Evolutionary conservation across 768 basidiomycete genomes (phyloP), one percentile per base, ranked within the genome.

Genomic region (Pisolithus marmoratus): DNA sequence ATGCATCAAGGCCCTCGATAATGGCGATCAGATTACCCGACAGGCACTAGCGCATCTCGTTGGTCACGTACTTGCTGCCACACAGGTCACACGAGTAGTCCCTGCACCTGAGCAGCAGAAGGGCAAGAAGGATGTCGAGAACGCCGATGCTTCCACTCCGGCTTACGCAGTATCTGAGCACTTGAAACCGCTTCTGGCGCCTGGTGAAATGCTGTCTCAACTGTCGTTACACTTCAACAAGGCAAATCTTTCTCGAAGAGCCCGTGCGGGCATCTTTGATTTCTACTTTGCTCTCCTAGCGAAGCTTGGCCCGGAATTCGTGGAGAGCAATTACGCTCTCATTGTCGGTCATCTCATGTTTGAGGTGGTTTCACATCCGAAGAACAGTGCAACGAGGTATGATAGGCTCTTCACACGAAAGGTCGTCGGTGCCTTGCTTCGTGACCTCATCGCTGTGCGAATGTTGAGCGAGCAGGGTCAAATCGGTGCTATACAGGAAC

Each of bases 381-480:
- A 82, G 41, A 83, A 74, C 52, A 69, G 69, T 38, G 63, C 72
- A 6, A 78, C 81, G 7, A 77, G 87, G 56, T 87, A 91, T 62
- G 96, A 98, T 29, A 75, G 76, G 1, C 65, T 97, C 2, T 72
- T 87, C 8, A 74, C 85, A 3, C 76, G 92, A 29, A 84, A 82
- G 27, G 71, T 90, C 15, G 85, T 93, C 24, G 84, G 83, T 2
- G 78, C 92, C 29, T 60, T 98, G 11, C 69, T 97, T 26, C 76
- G 93, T 47, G 91, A 96, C 58, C 77, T 97, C 24, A 83, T 99
- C 41, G 92, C 90, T 2, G 83, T 88, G 2, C 74, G 94, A 54
- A 85, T 96, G 78, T 70, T 98, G 56, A 88, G 88, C 54, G 95
- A 99, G 62, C 90, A 93, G 63, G 94, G 88, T 0, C 95, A 98